phyloP scores from a whole-genome alignment of 345 rosid genomes.

The Euphorbia lathyris region DNA sequence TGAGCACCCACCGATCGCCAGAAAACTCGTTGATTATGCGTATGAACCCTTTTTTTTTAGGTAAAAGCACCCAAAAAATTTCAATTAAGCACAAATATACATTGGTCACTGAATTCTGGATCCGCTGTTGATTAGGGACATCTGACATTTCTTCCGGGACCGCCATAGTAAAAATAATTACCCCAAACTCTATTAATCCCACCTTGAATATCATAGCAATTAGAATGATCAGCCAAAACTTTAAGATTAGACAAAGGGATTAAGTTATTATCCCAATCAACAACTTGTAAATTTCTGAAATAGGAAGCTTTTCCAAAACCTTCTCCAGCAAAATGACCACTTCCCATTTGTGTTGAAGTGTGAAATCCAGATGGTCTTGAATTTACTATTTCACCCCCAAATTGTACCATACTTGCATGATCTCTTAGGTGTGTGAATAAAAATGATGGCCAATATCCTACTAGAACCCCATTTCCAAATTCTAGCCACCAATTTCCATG shows the following conservation, averaged over 20 bases:
- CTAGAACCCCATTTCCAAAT: slow-evolving; percentile 83
- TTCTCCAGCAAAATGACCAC: slow-evolving; percentile 92
- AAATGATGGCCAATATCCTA: slow-evolving; percentile 92
- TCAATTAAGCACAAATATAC: too few relatives aligned
- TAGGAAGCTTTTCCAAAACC: slow-evolving; percentile 92
- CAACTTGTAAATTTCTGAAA: slow-evolving; percentile 79
- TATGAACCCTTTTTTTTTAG: too few relatives aligned
- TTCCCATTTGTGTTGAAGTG: slow-evolving; percentile 93
- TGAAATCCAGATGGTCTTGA: slow-evolving; percentile 66
- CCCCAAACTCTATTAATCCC: slow-evolving; percentile 88
- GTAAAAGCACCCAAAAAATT: too few relatives aligned
- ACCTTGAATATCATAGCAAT: slow-evolving; percentile 85
- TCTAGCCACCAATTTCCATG: slow-evolving; percentile 99
- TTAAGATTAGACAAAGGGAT: slow-evolving; percentile 60
- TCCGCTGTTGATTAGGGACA: slow-evolving; percentile 49
- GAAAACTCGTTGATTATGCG: too few relatives aligned
- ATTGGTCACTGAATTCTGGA: too few relatives aligned
- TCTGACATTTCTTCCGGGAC: slow-evolving; percentile 82
- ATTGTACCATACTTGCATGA: slow-evolving; percentile 92
- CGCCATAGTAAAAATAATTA: slow-evolving; percentile 88
- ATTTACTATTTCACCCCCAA: slow-evolving; percentile 92
- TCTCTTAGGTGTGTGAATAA: slow-evolving; percentile 75
- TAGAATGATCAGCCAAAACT: slow-evolving; percentile 82
- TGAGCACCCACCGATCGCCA: too few relatives aligned
- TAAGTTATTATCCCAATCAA: slow-evolving; percentile 92